Conservation (phyloP, 176 grass and related monocot genomes). For the Alloteropsis semialata region DNA sequence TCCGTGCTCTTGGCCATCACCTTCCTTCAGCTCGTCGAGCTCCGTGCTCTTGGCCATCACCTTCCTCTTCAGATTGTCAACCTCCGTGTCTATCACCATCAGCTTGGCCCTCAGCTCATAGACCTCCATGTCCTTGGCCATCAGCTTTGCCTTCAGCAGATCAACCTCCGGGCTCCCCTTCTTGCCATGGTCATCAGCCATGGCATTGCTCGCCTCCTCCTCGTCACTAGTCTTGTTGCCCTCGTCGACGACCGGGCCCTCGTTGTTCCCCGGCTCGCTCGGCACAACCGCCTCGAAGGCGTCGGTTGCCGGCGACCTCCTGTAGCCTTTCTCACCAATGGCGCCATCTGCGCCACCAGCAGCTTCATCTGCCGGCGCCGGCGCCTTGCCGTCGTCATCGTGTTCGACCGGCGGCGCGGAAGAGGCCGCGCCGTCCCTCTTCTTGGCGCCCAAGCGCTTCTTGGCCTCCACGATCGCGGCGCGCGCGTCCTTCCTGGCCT, state of each 20-base stretch:
- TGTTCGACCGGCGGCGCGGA: neutral
- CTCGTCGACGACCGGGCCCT: neutral
- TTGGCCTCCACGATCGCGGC: slow-evolving; percentile 52
- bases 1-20: slow-evolving; percentile 32
- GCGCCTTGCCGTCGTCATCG: neutral
- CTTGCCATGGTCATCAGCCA: neutral
- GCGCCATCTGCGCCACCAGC: neutral
- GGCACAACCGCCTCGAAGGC: slow-evolving; percentile 12
- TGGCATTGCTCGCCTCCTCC: neutral
- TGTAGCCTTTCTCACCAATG: neutral
- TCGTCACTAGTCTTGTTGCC: neutral
- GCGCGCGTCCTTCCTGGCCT: slow-evolving; percentile 65
- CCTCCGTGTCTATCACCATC: slow-evolving; percentile 42
- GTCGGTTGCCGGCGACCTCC: slow-evolving; percentile 3
- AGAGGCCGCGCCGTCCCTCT: neutral
- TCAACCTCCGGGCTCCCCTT: slow-evolving; percentile 7
- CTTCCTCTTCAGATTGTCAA: slow-evolving; percentile 30
- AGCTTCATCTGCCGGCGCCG: slow-evolving; percentile 13
- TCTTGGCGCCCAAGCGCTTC: slow-evolving; percentile 44
- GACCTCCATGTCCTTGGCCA: slow-evolving; percentile 38
- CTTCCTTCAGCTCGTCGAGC: slow-evolving; percentile 30
- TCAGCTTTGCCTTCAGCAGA: slow-evolving; percentile 48
- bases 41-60: slow-evolving; percentile 33
- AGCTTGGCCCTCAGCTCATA: slow-evolving; percentile 43
- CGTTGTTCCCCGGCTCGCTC: neutral